Base-by-base conservation (phyloP, 1,139 yeast genomes). In the Candida labiduridarum region DNA sequence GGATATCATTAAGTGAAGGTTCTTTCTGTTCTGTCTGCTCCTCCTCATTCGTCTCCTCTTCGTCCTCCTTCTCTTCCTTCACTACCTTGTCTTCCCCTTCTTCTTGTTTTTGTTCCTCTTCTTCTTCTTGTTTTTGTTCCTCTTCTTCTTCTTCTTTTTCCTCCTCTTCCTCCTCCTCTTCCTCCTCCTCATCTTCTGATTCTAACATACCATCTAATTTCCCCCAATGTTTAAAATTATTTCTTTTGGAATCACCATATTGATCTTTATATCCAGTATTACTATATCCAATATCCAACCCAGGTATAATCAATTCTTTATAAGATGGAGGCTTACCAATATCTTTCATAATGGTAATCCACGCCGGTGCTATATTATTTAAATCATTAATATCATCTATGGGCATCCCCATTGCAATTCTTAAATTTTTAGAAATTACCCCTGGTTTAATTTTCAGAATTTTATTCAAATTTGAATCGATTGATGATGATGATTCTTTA, bases 301-400 rank as follows among this genome's bases (percentile, higher is more conserved):
- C 82, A 1, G 82, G 90, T 6, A 89, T 80, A 31, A 76, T 67
- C 63, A 89, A 70, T 34, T 82, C 77, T 3, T 84, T 84, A 65
- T 91, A 94, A 14, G 92, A 78, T 0, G 97, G 97, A 0, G 99
- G 97, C 33, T 89, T 84, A 0, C 98, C 98, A 19, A 82, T 62
- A 50, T 81, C 76, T 49, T 78, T 78, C 91, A 92, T 87, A 41
- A 81, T 79, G 4, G 78, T 66, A 19, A 87, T 76, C 98, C 98
- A 94, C 0, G 97, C 96, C 1, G 95, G 91, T 1, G 87, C 78
- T 1, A 78, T 77, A 4, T 4, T 25, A 7, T 25, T 25, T 25
- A 25, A 25, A 25, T 25, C 29, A 6, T 58, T 60, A 9, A 52
- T 52, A 27, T 74, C 74, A 35, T 82, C 82, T 1, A 78, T 80